Percentiles rank a stretch among this genome's conserved stretches.
Evolutionary conservation across 129 eudicot genomes (phyloP).

Genomic region (Flaveria sonorensis): DNA sequence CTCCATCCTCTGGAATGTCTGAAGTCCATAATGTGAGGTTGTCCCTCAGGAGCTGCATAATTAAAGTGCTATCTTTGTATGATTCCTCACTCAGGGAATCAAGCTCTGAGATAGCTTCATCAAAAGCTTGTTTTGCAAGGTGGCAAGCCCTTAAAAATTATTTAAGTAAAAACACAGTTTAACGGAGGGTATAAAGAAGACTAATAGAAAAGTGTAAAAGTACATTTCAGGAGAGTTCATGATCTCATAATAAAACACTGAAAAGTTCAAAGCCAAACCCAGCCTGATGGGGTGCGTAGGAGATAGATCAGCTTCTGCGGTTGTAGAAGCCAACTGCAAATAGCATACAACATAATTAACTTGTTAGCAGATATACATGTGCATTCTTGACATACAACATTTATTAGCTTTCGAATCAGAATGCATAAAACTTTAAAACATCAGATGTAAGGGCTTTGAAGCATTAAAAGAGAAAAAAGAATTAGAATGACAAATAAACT

Average conservation of each 20-base stretch:
- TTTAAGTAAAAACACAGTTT: not conserved
- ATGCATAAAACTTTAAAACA: not conserved
- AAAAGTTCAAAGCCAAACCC: slow-evolving; percentile 63
- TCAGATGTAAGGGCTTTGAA: not conserved
- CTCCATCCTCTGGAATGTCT: slow-evolving; percentile 60
- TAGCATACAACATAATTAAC: not conserved
- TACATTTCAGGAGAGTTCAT: slow-evolving; percentile 63
- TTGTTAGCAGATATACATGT: slow-evolving; percentile 7
- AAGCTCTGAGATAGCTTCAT: slow-evolving; percentile 61
- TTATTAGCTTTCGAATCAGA: not conserved
- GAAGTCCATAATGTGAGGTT: slow-evolving; percentile 61
- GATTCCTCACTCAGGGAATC: slow-evolving; percentile 58
- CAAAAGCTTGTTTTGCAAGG: slow-evolving; percentile 60
- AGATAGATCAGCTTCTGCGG: slow-evolving; percentile 53
- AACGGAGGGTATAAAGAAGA: not conserved
- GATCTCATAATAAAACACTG: slow-evolving; percentile 59
- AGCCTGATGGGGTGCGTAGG: slow-evolving; percentile 57
- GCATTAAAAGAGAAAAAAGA: not conserved
- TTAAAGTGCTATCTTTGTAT: slow-evolving; percentile 58
- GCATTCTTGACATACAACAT: not conserved
- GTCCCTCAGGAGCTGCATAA: slow-evolving; percentile 57
- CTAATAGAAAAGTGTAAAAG: not conserved
- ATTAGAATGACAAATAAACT: too few relatives aligned
- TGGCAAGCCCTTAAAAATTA: slow-evolving; percentile 50
- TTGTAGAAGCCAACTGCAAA: slow-evolving; percentile 47